These are phyloP conservation scores for Cynara cardunculus DNA, from an alignment of 129 eudicot genomes.

Conservation along the genomic window DNA sequence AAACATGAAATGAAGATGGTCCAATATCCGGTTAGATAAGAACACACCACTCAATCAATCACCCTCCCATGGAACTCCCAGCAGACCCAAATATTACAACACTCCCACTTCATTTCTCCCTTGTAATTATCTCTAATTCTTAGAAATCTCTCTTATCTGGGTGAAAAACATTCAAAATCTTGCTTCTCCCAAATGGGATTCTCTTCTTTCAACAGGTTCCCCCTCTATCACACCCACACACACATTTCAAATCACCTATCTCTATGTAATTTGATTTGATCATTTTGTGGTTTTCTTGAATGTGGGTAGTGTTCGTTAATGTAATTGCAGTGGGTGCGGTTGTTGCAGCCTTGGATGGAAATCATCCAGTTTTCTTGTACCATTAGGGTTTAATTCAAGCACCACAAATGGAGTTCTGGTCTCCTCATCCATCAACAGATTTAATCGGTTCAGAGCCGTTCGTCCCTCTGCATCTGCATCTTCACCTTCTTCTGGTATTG, in stretches of 20 bases:
- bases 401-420: constrained; percentile 21
- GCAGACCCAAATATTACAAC: not conserved
- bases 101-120: not conserved
- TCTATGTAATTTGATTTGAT: not conserved
- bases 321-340: constrained; percentile 41
- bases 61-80: not conserved
- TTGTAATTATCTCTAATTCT: not conserved
- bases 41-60: not conserved
- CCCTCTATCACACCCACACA: not conserved
- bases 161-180: not conserved
- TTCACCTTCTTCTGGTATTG: constrained; percentile 35
- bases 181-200: constrained; percentile 35
- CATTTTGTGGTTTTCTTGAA: not conserved
- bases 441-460: constrained; percentile 19
- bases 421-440: constrained; percentile 9
- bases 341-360: constrained; percentile 49
- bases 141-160: not conserved
- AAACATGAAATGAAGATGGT: not conserved
- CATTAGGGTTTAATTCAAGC: constrained; percentile 21
- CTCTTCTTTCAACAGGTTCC: constrained; percentile 35
- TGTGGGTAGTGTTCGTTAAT: constrained; percentile 1
- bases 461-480: constrained; percentile 35
- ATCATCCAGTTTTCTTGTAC: constrained; percentile 44
- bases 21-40: not conserved
- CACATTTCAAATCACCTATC: not conserved